Evolutionary conservation across 495 filamentous ascomycete genomes (phyloP).

Genomic region (Gamarada debralockiae): DNA sequence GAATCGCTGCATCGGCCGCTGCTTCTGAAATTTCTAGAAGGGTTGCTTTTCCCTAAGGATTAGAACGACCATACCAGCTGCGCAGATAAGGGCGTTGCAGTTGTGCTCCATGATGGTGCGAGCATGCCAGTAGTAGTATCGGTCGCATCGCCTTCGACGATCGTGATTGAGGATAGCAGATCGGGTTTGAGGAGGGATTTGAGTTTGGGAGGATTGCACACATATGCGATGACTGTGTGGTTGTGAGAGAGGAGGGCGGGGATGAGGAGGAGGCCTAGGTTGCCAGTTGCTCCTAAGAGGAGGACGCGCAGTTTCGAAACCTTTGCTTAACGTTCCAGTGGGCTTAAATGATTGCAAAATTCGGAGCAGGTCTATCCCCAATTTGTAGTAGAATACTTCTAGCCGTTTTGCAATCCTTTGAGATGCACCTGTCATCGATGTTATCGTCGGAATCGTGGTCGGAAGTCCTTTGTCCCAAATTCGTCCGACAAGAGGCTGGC

Average conservation of each 20-base stretch:
- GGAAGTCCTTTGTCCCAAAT: too few relatives aligned
- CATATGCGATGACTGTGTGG: constrained; percentile 12
- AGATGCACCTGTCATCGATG: too few relatives aligned
- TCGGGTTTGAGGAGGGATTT: constrained; percentile 2
- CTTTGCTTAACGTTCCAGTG: too few relatives aligned
- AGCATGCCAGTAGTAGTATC: constrained; percentile 9
- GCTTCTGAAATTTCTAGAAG: too few relatives aligned
- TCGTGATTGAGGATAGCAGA: not conserved
- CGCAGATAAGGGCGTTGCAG: constrained; percentile 14
- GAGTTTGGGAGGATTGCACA: constrained; percentile 9
- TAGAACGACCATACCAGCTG: constrained; percentile 9
- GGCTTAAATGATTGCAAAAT: too few relatives aligned
- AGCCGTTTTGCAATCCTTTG: too few relatives aligned
- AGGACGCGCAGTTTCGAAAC: not conserved
- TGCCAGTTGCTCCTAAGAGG: constrained; percentile 13
- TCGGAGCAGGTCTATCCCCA: too few relatives aligned
- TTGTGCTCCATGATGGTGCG: constrained; percentile 12
- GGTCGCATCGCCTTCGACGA: constrained; percentile 11
- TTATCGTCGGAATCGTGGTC: too few relatives aligned
- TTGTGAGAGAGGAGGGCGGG: constrained; percentile 12
- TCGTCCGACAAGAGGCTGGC: too few relatives aligned
- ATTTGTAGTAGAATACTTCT: too few relatives aligned
- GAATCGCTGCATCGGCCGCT: too few relatives aligned
- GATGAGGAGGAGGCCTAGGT: constrained; percentile 6
- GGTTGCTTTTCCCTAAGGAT: too few relatives aligned